Conservation (phyloP, 2,329 filamentous ascomycete species). For the Sporothrix pallida region DNA sequence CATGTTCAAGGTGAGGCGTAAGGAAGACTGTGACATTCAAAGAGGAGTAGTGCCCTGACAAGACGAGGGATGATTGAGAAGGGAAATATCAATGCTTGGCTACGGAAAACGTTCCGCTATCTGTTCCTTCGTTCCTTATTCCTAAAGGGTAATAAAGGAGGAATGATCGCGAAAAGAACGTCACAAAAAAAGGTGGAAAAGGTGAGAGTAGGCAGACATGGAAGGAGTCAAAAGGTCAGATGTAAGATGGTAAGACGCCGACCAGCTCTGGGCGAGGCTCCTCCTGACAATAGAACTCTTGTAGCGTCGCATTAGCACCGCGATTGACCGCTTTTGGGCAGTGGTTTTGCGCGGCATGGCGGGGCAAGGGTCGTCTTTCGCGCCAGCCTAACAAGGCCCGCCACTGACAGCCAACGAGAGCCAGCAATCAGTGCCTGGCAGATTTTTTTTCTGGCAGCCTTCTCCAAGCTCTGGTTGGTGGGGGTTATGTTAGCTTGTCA, state of each 20-base stretch:
- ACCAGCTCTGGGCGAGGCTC: neutral
- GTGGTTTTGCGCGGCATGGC: neutral
- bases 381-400: neutral
- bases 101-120: neutral
- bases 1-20: neutral
- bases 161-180: no score
- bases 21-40: neutral
- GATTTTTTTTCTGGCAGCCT: constrained; percentile 8
- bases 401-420: neutral
- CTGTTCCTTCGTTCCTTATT: no score
- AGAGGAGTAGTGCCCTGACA: neutral
- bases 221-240: neutral
- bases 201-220: neutral
- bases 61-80: no score
- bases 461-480: neutral
- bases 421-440: neutral
- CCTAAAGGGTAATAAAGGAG: neutral
- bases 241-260: constrained; percentile 1
- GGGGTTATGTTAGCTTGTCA: neutral
- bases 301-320: neutral
- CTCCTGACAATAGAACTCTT: neutral
- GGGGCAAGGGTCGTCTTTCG: neutral
- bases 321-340: neutral
- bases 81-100: no score
- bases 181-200: neutral